These are phyloP conservation scores for Sclerotinia glacialis DNA, from an alignment of 2,329 filamentous ascomycete species.

Conservation along the genomic window DNA sequence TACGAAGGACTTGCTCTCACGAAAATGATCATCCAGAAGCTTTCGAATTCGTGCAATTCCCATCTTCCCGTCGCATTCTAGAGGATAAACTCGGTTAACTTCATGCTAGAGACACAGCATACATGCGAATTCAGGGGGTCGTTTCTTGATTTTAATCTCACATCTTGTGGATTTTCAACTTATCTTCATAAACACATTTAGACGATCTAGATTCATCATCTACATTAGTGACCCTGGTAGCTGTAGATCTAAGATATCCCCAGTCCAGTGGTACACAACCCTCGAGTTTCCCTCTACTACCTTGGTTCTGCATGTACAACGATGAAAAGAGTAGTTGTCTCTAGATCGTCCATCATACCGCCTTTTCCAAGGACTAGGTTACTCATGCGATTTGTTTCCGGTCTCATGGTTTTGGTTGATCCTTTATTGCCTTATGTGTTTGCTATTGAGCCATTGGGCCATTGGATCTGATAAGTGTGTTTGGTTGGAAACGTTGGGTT, in stretches of 20 bases:
- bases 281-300: not conserved
- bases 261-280: not conserved
- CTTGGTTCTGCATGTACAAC: not conserved
- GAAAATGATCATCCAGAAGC: too few relatives aligned
- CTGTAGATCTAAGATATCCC: not conserved
- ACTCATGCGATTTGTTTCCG: not conserved
- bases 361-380: not conserved
- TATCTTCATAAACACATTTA: not conserved
- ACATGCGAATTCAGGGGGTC: not conserved
- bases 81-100: not conserved
- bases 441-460: not conserved
- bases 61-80: too few relatives aligned
- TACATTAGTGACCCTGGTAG: not conserved
- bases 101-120: not conserved
- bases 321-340: not conserved
- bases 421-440: not conserved
- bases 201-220: not conserved
- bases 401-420: not conserved
- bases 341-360: slow-evolving; percentile 3
- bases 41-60: too few relatives aligned
- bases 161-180: not conserved
- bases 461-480: not conserved
- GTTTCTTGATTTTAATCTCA: not conserved
- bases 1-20: too few relatives aligned
- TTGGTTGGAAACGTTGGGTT: not conserved